phyloP scores from a whole-genome alignment of 2,329 filamentous ascomycete species.

The Botrytis aclada region DNA sequence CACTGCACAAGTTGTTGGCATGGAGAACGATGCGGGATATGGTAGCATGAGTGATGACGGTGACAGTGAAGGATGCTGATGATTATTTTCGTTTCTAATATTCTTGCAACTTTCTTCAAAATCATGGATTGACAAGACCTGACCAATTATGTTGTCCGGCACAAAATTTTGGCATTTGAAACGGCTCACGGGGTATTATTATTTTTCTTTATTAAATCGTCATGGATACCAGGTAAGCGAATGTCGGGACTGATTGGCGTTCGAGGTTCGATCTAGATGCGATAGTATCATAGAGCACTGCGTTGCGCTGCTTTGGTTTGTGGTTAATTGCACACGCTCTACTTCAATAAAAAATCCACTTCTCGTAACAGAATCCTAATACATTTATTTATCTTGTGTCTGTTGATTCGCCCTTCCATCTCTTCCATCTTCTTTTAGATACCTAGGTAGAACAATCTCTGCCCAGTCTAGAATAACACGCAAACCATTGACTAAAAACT shows the following conservation, averaged over 20 bases:
- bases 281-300: slow-evolving; percentile 10
- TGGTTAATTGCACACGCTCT: background rate
- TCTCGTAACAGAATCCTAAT: background rate
- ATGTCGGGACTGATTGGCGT: slow-evolving; percentile 7
- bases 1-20: slow-evolving; percentile 56
- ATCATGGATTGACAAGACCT: background rate
- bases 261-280: slow-evolving; percentile 13
- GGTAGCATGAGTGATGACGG: slow-evolving; percentile 52
- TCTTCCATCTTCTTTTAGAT: background rate
- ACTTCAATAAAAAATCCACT: background rate
- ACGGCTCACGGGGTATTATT: background rate
- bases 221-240: slow-evolving; percentile 10
- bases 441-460: background rate
- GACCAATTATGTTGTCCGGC: background rate
- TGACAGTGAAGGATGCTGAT: slow-evolving; percentile 33
- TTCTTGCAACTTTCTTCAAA: background rate
- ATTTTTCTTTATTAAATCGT: background rate
- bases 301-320: background rate
- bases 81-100: background rate
- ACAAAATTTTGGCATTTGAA: background rate
- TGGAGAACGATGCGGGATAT: slow-evolving; percentile 61
- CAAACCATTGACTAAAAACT: background rate
- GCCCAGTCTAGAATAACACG: background rate
- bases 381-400: no score
- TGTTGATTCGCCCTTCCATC: background rate